phyloP scores from a whole-genome alignment of 2,329 filamentous ascomycete species.

The Phaeosphaeriaceae sp. region DNA sequence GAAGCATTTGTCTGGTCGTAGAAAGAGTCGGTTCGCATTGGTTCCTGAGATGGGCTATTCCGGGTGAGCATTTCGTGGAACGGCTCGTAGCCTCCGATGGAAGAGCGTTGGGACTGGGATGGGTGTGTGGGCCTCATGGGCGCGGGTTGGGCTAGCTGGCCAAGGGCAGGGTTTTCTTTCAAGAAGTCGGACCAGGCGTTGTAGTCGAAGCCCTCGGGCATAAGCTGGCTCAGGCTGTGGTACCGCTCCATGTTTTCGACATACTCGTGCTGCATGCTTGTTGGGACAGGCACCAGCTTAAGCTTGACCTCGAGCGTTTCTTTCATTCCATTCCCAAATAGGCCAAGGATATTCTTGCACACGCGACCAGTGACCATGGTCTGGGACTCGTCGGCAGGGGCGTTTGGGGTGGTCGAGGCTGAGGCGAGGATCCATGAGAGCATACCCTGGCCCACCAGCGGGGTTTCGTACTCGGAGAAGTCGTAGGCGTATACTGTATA shows the following conservation, averaged over 20 bases:
- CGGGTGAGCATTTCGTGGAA: slow-evolving; percentile 48
- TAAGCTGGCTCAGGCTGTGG: slow-evolving; percentile 63
- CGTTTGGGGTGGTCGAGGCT: slow-evolving; percentile 63
- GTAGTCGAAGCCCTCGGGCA: slow-evolving; percentile 69
- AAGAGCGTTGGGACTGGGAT: slow-evolving; percentile 20
- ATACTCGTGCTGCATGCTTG: slow-evolving; percentile 66
- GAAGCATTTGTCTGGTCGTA: slow-evolving; percentile 32
- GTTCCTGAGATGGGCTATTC: slow-evolving; percentile 34
- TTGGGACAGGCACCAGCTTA: slow-evolving; percentile 79
- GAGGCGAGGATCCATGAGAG: slow-evolving; percentile 80
- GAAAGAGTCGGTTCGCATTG: slow-evolving; percentile 35
- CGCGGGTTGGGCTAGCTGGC: slow-evolving; percentile 39
- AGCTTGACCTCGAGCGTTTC: slow-evolving; percentile 95
- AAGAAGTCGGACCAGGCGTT: slow-evolving; percentile 81
- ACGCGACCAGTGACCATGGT: slow-evolving; percentile 87
- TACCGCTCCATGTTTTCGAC: slow-evolving; percentile 67
- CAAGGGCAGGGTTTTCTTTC: slow-evolving; percentile 67
- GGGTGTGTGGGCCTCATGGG: slow-evolving; percentile 22
- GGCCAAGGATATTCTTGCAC: slow-evolving; percentile 80
- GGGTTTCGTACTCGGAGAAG: slow-evolving; percentile 92
- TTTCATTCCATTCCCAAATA: slow-evolving; percentile 82
- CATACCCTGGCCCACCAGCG: slow-evolving; percentile 94
- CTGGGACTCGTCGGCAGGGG: slow-evolving; percentile 66
- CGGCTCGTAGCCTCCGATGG: slow-evolving; percentile 41
- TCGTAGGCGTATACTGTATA: slow-evolving; percentile 98